These are phyloP conservation scores for Posidonia oceanica DNA, from an alignment of 116 monocot species.

Conservation along the genomic window DNA sequence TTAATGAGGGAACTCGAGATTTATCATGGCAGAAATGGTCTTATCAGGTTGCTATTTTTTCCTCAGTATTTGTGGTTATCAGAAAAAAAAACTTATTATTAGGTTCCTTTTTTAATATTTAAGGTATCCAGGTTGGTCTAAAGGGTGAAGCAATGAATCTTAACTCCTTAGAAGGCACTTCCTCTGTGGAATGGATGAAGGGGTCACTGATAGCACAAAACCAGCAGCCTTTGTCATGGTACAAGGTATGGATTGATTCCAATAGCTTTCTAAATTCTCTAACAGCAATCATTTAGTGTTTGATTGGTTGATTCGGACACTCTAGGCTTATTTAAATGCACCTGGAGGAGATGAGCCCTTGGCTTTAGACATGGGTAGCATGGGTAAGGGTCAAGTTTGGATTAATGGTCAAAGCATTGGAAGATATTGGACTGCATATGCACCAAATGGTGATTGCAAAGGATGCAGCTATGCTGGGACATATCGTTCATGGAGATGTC, in stretches of 20 bases:
- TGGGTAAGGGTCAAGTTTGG: conserved; percentile 99
- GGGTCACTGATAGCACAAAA: conserved; percentile 50
- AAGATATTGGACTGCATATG: conserved; percentile 82
- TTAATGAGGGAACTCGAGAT: conserved; percentile 77
- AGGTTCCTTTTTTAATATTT: conserved; percentile 18
- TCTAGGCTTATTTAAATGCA: conserved; percentile 83
- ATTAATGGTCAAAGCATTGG: conserved; percentile 91
- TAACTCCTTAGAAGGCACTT: conserved; percentile 70
- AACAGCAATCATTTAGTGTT: neutral
- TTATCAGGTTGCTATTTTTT: conserved; percentile 52
- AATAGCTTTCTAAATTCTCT: neutral
- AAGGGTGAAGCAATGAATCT: conserved; percentile 93
- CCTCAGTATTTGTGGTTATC: neutral
- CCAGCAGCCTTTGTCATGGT: conserved; percentile 88
- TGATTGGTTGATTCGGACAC: neutral
- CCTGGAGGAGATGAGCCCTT: conserved; percentile 87
- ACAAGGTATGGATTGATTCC: conserved; percentile 41
- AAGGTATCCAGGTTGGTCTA: conserved; percentile 58
- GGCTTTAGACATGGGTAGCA: conserved; percentile 92
- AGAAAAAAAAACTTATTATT: conserved; percentile 10
- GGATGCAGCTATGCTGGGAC: conserved; percentile 72
- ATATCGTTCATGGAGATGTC: conserved; percentile 74
- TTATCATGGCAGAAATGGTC: conserved; percentile 93
- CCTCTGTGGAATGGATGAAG: conserved; percentile 87
- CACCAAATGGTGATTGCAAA: conserved; percentile 56